Percentiles rank a stretch among this genome's conserved stretches.
phyloP scores from a whole-genome alignment of 73 alveolate species.

The Tetrahymena malaccensis region DNA sequence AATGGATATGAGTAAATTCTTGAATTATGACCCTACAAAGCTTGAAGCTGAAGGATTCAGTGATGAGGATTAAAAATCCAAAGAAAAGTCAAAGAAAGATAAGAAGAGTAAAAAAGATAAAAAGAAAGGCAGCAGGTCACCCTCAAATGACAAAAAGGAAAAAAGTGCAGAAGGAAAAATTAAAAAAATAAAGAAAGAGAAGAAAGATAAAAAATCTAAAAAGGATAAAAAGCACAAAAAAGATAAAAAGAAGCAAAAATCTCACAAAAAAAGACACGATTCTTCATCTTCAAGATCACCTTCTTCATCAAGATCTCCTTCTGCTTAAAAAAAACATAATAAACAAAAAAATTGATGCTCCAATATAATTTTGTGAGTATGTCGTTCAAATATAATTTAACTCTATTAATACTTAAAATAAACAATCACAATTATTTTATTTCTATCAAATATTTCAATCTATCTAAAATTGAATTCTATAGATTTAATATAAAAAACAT shows the following conservation, averaged over 20 bases:
- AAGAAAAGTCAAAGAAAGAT: not conserved
- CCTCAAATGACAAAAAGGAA: not conserved
- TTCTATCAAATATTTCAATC: too few species aligned
- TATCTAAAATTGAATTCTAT: too few species aligned
- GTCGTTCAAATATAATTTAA: too few species aligned
- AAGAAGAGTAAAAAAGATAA: not conserved
- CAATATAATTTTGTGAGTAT: too few species aligned
- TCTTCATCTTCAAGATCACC: not conserved
- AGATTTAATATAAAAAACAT: too few species aligned
- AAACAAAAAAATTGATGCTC: not conserved
- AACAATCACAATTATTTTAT: too few species aligned
- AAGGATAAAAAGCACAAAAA: slow-evolving; percentile 4
- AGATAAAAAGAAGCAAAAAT: slow-evolving; percentile 3
- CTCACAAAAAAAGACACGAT: slow-evolving; percentile 8
- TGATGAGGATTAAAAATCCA: not conserved
- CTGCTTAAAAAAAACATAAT: not conserved
- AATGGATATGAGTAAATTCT: not conserved
- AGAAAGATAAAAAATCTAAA: slow-evolving; percentile 25
- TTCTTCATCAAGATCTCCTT: not conserved
- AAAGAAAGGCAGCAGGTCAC: not conserved
- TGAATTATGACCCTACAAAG: not conserved
- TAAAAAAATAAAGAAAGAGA: slow-evolving; percentile 10
- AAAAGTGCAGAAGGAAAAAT: slow-evolving; percentile 3
- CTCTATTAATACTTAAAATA: too few species aligned
- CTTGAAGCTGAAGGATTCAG: slow-evolving; percentile 30